Conservation (phyloP, 352 stramenopile genomes). For the Globisporangium ultimum region DNA sequence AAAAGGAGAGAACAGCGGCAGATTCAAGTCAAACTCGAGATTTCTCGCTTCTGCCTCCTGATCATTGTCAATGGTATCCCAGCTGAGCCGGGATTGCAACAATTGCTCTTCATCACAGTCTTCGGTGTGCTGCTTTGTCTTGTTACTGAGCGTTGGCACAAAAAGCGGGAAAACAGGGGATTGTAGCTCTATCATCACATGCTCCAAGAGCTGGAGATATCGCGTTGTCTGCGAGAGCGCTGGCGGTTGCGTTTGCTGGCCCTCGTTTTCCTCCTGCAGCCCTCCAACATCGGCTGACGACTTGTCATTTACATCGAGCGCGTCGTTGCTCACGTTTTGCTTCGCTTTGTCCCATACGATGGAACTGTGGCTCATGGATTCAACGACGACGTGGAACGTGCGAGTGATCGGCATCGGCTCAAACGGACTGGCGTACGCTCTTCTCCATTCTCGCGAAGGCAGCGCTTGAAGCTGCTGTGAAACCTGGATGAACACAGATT, state of each 20-base stretch:
- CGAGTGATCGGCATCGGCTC: conserved; percentile 34
- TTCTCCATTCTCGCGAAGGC: conserved; percentile 25
- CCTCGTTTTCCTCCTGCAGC: conserved; percentile 16
- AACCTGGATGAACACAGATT: conserved; percentile 15
- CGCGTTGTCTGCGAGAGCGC: conserved; percentile 22
- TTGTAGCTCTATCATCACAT: conserved; percentile 46
- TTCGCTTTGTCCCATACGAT: background rate
- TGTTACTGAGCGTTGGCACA: conserved; percentile 11
- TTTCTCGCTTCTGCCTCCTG: background rate
- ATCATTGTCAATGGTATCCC: background rate
- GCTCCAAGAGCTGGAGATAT: conserved; percentile 55
- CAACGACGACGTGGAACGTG: conserved; percentile 28
- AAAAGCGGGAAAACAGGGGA: conserved; percentile 61
- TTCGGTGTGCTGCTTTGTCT: background rate
- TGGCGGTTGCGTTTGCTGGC: conserved; percentile 14
- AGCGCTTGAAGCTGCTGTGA: conserved; percentile 13
- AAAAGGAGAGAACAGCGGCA: conserved; percentile 26
- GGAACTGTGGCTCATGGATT: background rate
- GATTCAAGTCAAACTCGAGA: conserved; percentile 52
- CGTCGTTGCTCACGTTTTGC: background rate
- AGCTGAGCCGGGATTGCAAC: too few species aligned
- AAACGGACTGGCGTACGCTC: conserved; percentile 27
- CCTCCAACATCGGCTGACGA: background rate
- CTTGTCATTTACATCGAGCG: background rate
- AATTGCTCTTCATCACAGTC: background rate